phyloP scores from a whole-genome alignment of 176 grass and related monocot species.

The Phyllostachys edulis region DNA sequence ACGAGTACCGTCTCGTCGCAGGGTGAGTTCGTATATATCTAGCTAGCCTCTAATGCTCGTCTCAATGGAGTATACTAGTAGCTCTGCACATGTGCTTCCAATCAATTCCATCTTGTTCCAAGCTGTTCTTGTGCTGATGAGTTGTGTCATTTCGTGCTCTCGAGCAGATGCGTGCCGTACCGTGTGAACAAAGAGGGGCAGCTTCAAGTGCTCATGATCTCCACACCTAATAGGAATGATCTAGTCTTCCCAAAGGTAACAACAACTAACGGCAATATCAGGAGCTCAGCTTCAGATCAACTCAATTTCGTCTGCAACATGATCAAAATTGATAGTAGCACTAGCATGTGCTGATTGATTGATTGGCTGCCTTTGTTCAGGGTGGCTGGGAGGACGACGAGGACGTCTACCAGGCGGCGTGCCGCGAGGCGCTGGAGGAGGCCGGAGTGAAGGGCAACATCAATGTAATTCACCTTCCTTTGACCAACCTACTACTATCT shows the following conservation, averaged over 20 bases:
- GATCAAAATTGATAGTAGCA: neutral
- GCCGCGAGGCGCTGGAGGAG: constrained; percentile 86
- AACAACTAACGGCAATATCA: neutral
- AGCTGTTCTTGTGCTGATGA: neutral
- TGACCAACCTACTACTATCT: neutral
- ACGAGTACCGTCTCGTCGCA: constrained; percentile 72
- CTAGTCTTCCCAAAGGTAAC: constrained; percentile 92
- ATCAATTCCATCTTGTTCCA: neutral
- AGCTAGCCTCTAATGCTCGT: neutral
- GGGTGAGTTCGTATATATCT: constrained; percentile 21
- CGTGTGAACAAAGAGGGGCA: constrained; percentile 36
- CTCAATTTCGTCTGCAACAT: neutral
- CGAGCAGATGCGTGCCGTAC: constrained; percentile 69
- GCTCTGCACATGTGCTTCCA: neutral
- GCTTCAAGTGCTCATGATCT: constrained; percentile 81
- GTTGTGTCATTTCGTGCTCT: neutral
- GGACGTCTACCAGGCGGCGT: constrained; percentile 75
- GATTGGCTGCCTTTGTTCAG: constrained; percentile 21
- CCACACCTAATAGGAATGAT: constrained; percentile 71
- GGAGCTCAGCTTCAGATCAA: neutral
- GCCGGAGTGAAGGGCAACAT: constrained; percentile 80
- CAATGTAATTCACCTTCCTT: constrained; percentile 39
- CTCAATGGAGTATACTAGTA: neutral
- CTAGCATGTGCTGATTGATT: neutral
- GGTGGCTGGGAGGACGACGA: constrained; percentile 94